Evolutionary conservation across 345 rosid species (phyloP).

Genomic region (Angophora floribunda): DNA sequence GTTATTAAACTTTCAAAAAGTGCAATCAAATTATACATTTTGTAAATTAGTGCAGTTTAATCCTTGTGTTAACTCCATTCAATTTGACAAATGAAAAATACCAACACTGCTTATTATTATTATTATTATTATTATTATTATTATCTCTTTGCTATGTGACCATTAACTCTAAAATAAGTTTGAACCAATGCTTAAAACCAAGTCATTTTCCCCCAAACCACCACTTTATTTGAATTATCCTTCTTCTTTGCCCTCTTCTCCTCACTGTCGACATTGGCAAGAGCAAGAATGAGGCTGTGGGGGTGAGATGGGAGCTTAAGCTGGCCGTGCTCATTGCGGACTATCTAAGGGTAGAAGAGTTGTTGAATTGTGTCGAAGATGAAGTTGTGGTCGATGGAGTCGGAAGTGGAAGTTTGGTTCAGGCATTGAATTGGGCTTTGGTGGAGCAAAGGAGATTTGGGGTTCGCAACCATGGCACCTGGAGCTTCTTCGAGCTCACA

Average conservation of each 20-base stretch:
- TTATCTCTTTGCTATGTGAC: no score
- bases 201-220: neutral
- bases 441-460: neutral
- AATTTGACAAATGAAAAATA: no score
- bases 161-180: neutral
- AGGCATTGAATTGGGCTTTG: neutral
- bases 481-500: neutral
- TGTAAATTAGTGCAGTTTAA: neutral
- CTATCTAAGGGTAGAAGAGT: neutral
- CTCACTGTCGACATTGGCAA: neutral
- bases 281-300: no score
- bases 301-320: neutral
- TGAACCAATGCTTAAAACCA: neutral
- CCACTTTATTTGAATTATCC: neutral
- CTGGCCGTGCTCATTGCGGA: neutral
- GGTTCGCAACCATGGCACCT: neutral
- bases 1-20: neutral
- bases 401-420: neutral
- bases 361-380: neutral
- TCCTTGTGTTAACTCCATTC: neutral
- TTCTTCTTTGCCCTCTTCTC: neutral
- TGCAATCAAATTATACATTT: no score
- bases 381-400: neutral
- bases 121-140: no score
- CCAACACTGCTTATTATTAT: no score